These are phyloP conservation scores for Eragrostis tef DNA, from an alignment of 202 grass and related monocot species.

Conservation along the genomic window DNA sequence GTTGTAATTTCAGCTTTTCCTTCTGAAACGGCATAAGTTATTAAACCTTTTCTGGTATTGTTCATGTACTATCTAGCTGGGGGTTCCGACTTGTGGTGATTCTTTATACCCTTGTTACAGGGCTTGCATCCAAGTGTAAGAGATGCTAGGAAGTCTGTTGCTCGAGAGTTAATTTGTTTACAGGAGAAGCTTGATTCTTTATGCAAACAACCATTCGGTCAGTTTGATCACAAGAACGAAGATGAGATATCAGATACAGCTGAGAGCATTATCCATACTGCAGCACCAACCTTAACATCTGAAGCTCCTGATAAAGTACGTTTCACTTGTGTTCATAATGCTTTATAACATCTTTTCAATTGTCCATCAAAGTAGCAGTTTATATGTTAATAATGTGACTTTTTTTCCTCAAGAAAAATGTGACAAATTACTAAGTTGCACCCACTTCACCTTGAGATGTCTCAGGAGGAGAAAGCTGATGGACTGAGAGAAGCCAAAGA, in stretches of 20 bases:
- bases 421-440: background rate
- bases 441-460: background rate
- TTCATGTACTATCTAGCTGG: background rate
- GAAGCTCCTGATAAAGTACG: slow-evolving; percentile 45
- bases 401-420: too few species aligned
- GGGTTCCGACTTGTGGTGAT: slow-evolving; percentile 24
- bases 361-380: background rate
- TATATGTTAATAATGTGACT: background rate
- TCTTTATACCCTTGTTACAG: slow-evolving; percentile 43
- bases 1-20: background rate
- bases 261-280: background rate
- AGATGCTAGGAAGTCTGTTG: slow-evolving; percentile 73
- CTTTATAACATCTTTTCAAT: background rate
- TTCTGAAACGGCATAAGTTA: background rate
- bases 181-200: slow-evolving; percentile 80
- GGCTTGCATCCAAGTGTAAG: slow-evolving; percentile 64
- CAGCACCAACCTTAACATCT: slow-evolving; percentile 4
- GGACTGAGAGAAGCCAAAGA: background rate
- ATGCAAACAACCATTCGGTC: slow-evolving; percentile 39
- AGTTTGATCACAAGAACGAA: slow-evolving; percentile 12
- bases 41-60: background rate
- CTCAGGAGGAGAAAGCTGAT: background rate
- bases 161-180: slow-evolving; percentile 63
- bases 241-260: background rate
- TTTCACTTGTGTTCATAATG: background rate